These are phyloP conservation scores for Macadamia integrifolia DNA, from an alignment of 164 flowering plant genomes.

Conservation along the genomic window DNA sequence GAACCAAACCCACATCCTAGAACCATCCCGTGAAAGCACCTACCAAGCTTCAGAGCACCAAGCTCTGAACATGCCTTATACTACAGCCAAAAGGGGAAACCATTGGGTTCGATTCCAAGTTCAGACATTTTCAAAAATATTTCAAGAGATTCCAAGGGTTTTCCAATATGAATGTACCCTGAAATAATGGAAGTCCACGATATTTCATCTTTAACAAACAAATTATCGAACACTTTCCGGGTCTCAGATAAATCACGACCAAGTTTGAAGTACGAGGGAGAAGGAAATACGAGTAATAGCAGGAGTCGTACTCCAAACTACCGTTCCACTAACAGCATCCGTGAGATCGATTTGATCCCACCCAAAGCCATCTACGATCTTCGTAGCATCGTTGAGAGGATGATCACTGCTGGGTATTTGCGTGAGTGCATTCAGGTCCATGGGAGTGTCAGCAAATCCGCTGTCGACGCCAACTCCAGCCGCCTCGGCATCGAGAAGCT, in stretches of 20 bases:
- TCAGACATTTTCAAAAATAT: conserved; percentile 48
- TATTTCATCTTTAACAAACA: conserved; percentile 37
- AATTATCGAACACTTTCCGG: conserved; percentile 37
- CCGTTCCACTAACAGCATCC: conserved; percentile 54
- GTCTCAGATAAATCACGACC: conserved; percentile 31
- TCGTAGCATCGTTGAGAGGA: conserved; percentile 64
- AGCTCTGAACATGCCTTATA: conserved; percentile 54
- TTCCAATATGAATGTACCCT: conserved; percentile 37
- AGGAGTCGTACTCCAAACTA: conserved; percentile 30
- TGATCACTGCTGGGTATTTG: conserved; percentile 28
- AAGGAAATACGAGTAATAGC: background rate
- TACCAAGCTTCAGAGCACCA: conserved; percentile 29
- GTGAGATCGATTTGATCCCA: conserved; percentile 67
- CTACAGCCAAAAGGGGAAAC: conserved; percentile 45
- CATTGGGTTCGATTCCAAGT: conserved; percentile 31
- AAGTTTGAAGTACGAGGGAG: conserved; percentile 37
- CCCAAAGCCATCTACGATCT: conserved; percentile 53
- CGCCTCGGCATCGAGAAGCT: conserved; percentile 61
- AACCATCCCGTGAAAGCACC: conserved; percentile 49
- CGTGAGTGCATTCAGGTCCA: conserved; percentile 80
- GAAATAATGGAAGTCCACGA: conserved; percentile 27
- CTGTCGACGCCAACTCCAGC: conserved; percentile 53
- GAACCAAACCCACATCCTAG: conserved; percentile 38
- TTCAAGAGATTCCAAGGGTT: conserved; percentile 27
- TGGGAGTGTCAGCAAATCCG: conserved; percentile 56